Base-by-base conservation (phyloP, 495 filamentous ascomycete genomes). In the Daldinia decipiens region DNA sequence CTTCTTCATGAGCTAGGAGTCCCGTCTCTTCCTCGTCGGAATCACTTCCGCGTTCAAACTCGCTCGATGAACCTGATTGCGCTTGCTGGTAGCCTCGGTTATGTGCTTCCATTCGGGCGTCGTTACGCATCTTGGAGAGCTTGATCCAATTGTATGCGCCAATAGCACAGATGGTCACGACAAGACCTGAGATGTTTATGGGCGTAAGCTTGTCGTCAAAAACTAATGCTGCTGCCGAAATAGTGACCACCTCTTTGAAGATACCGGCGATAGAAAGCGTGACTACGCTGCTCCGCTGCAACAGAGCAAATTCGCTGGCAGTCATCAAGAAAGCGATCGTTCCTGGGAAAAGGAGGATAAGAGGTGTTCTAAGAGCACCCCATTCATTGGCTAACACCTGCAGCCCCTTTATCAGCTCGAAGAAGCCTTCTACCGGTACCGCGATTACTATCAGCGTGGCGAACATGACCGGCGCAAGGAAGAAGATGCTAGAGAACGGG, bases 181-280 rank as follows among this genome's bases (percentile, higher is more conserved):
- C 76, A 11, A 99, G 79, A 4, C 96, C 96, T 4, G 89, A 87
- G 0, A 98, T 79, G 74, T 99, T 99, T 81, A 99, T 88, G 2
- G 90, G 85, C 0, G 95, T 98, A 67, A 99, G 87, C 57, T 86
- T 87, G 74, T 99, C 96, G 71, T 94, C 88, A 82, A 98, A 99
- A 5, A 96, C 88, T 13, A 96, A 78, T 19, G 92, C 92, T 0
- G 95, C 96, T 1, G 93, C 93, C 40, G 88, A 89, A 75, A 99
- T 98, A 5, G 96, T 99, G 58, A 99, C 90, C 11, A 97, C 96
- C 81, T 99, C 96, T 80, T 99, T 99, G 85, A 99, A 98, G 58
- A 98, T 99, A 53, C 96, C 96, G 69, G 94, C 96, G 61, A 99
- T 98, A 56, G 91, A 94, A 54, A 99, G 86, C 0, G 96, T 98